Evolutionary conservation across 345 rosid species (phyloP), one percentile per base, ranked within the genome.

Genomic region (Ceriops zippeliana): DNA sequence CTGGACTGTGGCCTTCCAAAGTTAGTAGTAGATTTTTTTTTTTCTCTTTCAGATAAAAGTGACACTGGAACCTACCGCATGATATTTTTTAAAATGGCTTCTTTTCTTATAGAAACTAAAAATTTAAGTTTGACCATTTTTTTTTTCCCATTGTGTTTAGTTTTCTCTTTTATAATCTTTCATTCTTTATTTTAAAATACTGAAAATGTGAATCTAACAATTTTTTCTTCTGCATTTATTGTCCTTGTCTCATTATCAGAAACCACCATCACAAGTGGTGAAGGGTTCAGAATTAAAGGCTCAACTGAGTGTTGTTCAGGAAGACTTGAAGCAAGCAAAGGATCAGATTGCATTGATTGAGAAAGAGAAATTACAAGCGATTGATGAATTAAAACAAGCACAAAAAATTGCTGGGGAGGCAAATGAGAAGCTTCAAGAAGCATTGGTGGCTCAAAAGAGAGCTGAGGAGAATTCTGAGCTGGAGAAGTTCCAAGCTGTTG

Each of bases 321-420:
- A 95, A 71, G 99, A 95, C 75, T 78, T 91, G 21, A 95, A 91
- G 90, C 88, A 86, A 82, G 89, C 99, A 0, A 95, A 85, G 71
- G 96, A 91, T 76, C 76, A 79, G 72, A 81, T 91, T 46, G 62
- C 77, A 47, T 74, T 79, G 58, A 72, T 90, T 61, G 96, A 90
- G 83, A 87, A 90, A 71, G 99, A 90, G 64, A 95, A 91, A 76
- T 82, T 76, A 22, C 84, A 81, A 67, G 90, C 96, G n/a, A 52
- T 90, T 52, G 87, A 83, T 42, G 91, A 91, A 34, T 87, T 91
- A 76, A 88, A 86, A 81, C 83, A 90, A 76, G 92, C 86, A 0
- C 90, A 85, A 73, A 87, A 80, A 65, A 84, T 63, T 2, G 87
- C 86, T 60, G 90, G 87, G 35, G 92, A 81, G 74, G 92, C 87